A percentile compares a stretch with the other conserved stretches of the same genome.
Evolutionary conservation across 2,329 filamentous ascomycete species (phyloP).

Genomic region (Lasiodiplodia hormozganensis): DNA sequence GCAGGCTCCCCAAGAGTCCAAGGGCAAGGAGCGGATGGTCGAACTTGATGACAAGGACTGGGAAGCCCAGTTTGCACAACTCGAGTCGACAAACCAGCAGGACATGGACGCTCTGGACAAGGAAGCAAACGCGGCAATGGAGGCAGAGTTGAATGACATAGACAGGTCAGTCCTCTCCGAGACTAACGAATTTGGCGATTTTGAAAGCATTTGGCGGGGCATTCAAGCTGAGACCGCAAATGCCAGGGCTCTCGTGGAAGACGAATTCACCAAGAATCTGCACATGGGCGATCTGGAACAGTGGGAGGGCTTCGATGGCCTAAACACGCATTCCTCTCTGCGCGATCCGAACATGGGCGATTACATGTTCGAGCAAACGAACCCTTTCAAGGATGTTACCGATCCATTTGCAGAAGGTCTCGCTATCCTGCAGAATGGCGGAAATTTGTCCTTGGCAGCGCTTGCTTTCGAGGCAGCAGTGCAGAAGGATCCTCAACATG

Average conservation of each 20-base stretch:
- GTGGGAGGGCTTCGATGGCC: constrained; percentile 77
- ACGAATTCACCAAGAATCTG: constrained; percentile 66
- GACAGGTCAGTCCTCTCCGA: constrained; percentile 82
- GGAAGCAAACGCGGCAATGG: constrained; percentile 76
- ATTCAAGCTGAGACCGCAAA: constrained; percentile 78
- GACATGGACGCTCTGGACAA: constrained; percentile 59
- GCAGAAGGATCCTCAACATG: constrained; percentile 84
- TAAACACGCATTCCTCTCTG: constrained; percentile 71
- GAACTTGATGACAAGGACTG: constrained; percentile 93
- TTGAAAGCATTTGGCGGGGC: constrained; percentile 87
- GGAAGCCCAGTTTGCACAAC: constrained; percentile 94
- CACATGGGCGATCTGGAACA: constrained; percentile 77
- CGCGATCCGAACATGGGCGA: constrained; percentile 81
- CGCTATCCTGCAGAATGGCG: constrained; percentile 90
- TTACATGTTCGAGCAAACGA: constrained; percentile 95
- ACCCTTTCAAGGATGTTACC: constrained; percentile 79
- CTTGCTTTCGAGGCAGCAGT: constrained; percentile 95
- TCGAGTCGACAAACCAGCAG: constrained; percentile 72
- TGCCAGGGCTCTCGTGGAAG: constrained; percentile 71
- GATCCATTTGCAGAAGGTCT: constrained; percentile 94
- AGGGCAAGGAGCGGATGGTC: constrained; percentile 82
- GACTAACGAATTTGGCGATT: constrained; percentile 80
- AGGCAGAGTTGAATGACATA: constrained; percentile 86
- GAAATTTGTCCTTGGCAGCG: constrained; percentile 91
- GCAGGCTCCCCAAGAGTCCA: constrained; percentile 65